These are phyloP conservation scores for Veloboletus limbatus DNA, from an alignment of 1,284 basidiomycete species.

Conservation along the genomic window DNA sequence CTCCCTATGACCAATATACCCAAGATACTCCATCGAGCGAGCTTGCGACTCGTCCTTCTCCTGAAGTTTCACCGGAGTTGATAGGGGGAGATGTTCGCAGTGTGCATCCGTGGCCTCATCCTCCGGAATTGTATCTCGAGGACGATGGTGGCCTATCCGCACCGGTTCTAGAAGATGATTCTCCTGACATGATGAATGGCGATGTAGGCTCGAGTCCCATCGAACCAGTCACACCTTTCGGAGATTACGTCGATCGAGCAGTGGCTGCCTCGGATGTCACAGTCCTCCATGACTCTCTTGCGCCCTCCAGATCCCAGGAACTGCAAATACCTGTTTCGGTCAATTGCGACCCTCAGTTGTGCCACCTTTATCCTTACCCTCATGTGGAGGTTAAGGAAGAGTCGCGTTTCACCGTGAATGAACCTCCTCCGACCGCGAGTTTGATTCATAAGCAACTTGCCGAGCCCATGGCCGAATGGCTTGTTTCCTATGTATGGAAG, in stretches of 20 bases:
- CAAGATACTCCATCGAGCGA: constrained; percentile 6
- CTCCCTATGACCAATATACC: constrained; percentile 33
- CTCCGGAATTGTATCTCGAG: constrained; percentile 19
- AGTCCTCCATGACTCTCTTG: constrained; percentile 20
- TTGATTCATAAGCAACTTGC: constrained; percentile 64
- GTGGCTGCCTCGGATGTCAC: constrained; percentile 44
- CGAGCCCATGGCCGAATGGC: constrained; percentile 74
- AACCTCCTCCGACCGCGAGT: constrained; percentile 48
- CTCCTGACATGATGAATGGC: constrained; percentile 50
- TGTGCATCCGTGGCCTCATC: constrained; percentile 20
- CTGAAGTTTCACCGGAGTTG: constrained; percentile 14
- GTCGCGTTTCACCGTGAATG: constrained; percentile 7
- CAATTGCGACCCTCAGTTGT: constrained; percentile 20
- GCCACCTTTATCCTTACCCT: constrained; percentile 15
- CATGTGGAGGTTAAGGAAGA: constrained; percentile 18
- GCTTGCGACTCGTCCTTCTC: constrained; percentile 25
- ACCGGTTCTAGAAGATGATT: constrained; percentile 64
- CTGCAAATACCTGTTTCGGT: constrained; percentile 20
- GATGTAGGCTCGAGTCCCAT: constrained; percentile 64
- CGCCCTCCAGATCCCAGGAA: constrained; percentile 20
- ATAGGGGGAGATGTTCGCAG: constrained; percentile 4
- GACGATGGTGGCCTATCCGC: constrained; percentile 53
- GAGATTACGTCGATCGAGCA: constrained; percentile 68
- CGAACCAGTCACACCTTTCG: constrained; percentile 71
- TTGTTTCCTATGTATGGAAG: constrained; percentile 75